A percentile compares a stretch with the other conserved stretches of the same genome.
Evolutionary conservation across 2,329 filamentous ascomycete species (phyloP).

Genomic region (Reticulascus tulasneorum): DNA sequence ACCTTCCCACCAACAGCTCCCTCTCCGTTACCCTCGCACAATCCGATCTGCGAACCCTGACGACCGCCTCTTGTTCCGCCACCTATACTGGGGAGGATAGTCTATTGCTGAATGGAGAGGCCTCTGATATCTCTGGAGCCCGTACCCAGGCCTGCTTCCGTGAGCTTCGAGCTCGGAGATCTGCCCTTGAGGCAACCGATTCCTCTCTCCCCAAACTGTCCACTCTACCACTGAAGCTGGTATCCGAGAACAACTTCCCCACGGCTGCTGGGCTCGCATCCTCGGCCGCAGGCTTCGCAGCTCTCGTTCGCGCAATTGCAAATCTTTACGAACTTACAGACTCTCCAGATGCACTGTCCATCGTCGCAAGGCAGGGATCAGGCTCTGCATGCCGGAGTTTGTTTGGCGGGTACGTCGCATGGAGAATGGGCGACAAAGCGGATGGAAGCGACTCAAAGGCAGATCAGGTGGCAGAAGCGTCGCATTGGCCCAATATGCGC

Average conservation of each 20-base stretch:
- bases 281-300: slow-evolving; percentile 66
- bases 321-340: slow-evolving; percentile 85
- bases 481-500: slow-evolving; percentile 94
- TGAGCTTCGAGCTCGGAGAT: slow-evolving; percentile 74
- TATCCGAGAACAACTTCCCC: slow-evolving; percentile 98
- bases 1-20: slow-evolving; percentile 96
- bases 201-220: slow-evolving; percentile 78
- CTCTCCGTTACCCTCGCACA: slow-evolving; percentile 96
- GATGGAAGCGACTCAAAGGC: slow-evolving; percentile 87
- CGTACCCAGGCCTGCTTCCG: slow-evolving; percentile 93
- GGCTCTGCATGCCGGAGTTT: slow-evolving; percentile 91
- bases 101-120: slow-evolving; percentile 78
- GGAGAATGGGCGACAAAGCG: slow-evolving; percentile 71
- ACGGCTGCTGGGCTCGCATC: slow-evolving; percentile 86
- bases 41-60: slow-evolving; percentile 88
- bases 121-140: slow-evolving; percentile 80
- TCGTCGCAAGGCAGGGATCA: slow-evolving; percentile 89
- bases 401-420: slow-evolving; percentile 94
- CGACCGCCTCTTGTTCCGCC: slow-evolving; percentile 85
- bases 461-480: slow-evolving; percentile 80
- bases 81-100: slow-evolving; percentile 63
- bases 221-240: slow-evolving; percentile 71
- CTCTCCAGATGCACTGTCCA: slow-evolving; percentile 75
- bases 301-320: slow-evolving; percentile 78
- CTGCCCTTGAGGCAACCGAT: slow-evolving; percentile 68